A percentile compares a stretch with the other conserved stretches of the same genome.
Conservation (phyloP, 2,329 filamentous ascomycete species). For the Colletotrichum camelliae region DNA sequence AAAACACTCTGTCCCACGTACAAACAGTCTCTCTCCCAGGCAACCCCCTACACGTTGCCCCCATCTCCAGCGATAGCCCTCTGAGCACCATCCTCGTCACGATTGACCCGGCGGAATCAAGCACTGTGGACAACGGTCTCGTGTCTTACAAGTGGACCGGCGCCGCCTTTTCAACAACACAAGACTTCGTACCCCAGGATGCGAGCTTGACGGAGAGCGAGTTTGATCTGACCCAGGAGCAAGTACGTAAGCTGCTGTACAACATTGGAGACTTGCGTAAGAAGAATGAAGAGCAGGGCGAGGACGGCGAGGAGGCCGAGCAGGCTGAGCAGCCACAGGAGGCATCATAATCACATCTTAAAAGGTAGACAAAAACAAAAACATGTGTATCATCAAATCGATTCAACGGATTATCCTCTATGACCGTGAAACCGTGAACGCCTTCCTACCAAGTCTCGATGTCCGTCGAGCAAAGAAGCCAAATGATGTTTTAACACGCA, state of each 20-base stretch:
- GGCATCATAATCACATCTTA: background rate
- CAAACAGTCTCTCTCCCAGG: constrained; percentile 62
- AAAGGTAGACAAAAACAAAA: background rate
- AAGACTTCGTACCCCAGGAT: constrained; percentile 10
- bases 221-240: constrained; percentile 38
- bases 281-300: constrained; percentile 30
- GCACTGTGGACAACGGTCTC: constrained; percentile 22
- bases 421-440: constrained; percentile 18
- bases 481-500: constrained; percentile 10
- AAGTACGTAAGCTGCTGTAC: constrained; percentile 50
- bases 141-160: constrained; percentile 27
- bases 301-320: constrained; percentile 30
- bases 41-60: constrained; percentile 65
- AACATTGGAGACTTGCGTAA: constrained; percentile 55
- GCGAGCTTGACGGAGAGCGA: constrained; percentile 25
- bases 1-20: constrained; percentile 54
- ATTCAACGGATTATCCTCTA: constrained; percentile 22
- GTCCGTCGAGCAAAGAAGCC: constrained; percentile 21
- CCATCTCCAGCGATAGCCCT: constrained; percentile 27
- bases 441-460: constrained; percentile 23
- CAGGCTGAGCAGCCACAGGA: background rate
- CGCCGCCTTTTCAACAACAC: constrained; percentile 6
- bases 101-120: constrained; percentile 39
- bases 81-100: constrained; percentile 41
- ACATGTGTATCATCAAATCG: constrained; percentile 15